A percentile compares a stretch with the other conserved stretches of the same genome.
These are phyloP conservation scores for Aspergillus haitiensis DNA, from an alignment of 495 filamentous ascomycete species.

Conservation along the genomic window DNA sequence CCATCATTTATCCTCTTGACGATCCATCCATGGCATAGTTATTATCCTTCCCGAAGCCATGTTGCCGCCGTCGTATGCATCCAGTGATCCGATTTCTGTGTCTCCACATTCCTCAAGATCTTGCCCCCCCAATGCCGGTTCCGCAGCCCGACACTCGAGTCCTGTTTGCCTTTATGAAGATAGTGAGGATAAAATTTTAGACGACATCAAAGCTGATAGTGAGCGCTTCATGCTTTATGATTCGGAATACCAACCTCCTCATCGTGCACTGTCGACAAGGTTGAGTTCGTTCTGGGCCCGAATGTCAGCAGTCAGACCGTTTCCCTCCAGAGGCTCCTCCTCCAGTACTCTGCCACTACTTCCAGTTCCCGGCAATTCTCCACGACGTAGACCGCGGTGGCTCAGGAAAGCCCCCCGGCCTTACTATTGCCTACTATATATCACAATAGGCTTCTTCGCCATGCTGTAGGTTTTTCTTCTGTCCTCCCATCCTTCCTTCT, in stretches of 20 bases:
- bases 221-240: not conserved
- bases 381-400: slow-evolving; percentile 4
- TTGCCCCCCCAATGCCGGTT: not conserved
- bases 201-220: not conserved
- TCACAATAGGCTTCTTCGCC: slow-evolving; percentile 32
- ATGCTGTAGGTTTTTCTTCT: slow-evolving; percentile 39
- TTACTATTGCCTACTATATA: slow-evolving; percentile 25
- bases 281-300: slow-evolving; percentile 16
- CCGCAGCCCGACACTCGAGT: not conserved
- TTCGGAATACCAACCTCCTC: not conserved
- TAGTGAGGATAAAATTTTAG: not conserved
- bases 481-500: not conserved
- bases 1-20: not conserved
- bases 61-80: not conserved
- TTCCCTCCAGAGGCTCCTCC: slow-evolving; percentile 16
- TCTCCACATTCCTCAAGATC: not conserved
- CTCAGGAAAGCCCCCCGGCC: slow-evolving; percentile 10
- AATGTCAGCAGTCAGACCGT: slow-evolving; percentile 17
- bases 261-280: not conserved
- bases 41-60: not conserved
- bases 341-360: slow-evolving; percentile 27
- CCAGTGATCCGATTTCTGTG: not conserved
- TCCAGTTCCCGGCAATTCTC: not conserved
- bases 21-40: not conserved
- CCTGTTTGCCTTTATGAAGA: not conserved